Evolutionary conservation across 1,284 basidiomycete species (phyloP).

Genomic region (Chalciporus sp.): DNA sequence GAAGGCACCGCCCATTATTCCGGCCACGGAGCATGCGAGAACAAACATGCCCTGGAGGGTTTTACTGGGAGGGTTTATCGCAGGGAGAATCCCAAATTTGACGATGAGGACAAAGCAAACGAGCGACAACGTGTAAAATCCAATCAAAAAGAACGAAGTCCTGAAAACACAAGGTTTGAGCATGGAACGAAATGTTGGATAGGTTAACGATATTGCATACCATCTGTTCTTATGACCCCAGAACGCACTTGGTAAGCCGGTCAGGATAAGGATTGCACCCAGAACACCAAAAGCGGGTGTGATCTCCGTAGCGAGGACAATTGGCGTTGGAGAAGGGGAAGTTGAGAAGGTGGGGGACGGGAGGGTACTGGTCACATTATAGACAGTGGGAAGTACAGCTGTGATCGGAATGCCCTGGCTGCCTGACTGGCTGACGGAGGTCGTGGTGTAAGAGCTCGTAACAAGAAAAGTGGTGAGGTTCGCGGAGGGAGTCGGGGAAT

Average conservation of each 20-base stretch:
- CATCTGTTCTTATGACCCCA: conserved; percentile 94
- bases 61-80: conserved; percentile 77
- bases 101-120: conserved; percentile 88
- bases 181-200: conserved; percentile 11
- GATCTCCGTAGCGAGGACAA: conserved; percentile 70
- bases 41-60: conserved; percentile 90
- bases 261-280: conserved; percentile 86
- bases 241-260: conserved; percentile 87
- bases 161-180: conserved; percentile 41
- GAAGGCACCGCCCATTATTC: conserved; percentile 80
- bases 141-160: conserved; percentile 92
- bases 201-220: conserved; percentile 41
- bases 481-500: conserved; percentile 17
- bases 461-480: conserved; percentile 50
- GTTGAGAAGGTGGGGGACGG: conserved; percentile 43
- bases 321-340: conserved; percentile 53
- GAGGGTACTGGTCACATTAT: conserved; percentile 60
- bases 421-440: conserved; percentile 49
- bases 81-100: conserved; percentile 83
- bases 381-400: conserved; percentile 55
- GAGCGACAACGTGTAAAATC: conserved; percentile 86
- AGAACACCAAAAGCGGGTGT: conserved; percentile 90
- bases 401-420: conserved; percentile 49
- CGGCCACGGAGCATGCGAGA: conserved; percentile 78
- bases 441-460: conserved; percentile 50